A percentile compares a stretch with the other conserved stretches of the same genome.
Evolutionary conservation across 371 early-diverging fungal species (phyloP).

Genomic region (Syncephalastrum contaminatum): DNA sequence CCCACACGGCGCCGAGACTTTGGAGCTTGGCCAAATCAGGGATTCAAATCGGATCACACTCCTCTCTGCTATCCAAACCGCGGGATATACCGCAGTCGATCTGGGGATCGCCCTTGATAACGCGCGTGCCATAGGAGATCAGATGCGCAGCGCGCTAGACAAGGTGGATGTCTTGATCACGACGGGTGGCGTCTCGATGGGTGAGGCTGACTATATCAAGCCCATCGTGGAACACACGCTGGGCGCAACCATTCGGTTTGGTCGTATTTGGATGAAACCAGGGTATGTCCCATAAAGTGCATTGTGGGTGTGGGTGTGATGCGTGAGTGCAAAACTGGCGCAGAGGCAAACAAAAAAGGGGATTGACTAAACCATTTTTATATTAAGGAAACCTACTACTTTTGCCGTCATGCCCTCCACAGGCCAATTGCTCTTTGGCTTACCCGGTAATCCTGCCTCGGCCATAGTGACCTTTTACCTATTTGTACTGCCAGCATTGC

Average conservation of each 20-base stretch:
- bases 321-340: not conserved
- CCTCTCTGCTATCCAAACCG: conserved; percentile 57
- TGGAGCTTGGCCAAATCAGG: conserved; percentile 70
- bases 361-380: conserved; percentile 1
- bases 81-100: conserved; percentile 71
- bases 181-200: conserved; percentile 96
- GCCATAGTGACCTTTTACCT: conserved; percentile 86
- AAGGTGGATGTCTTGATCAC: conserved; percentile 80
- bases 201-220: conserved; percentile 89
- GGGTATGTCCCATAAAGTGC: conserved; percentile 47
- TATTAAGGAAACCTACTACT: conserved; percentile 77
- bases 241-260: conserved; percentile 81
- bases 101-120: conserved; percentile 77
- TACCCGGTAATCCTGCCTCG: conserved; percentile 95
- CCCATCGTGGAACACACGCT: conserved; percentile 77
- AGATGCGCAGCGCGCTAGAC: conserved; percentile 52
- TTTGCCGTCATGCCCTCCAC: conserved; percentile 72
- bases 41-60: conserved; percentile 88
- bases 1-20: conserved; percentile 32
- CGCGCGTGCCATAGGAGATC: conserved; percentile 52
- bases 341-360: not conserved
- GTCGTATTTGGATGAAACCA: conserved; percentile 91
- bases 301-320: not conserved
- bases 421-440: conserved; percentile 70
- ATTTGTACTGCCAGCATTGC: conserved; percentile 85